Base-by-base conservation (phyloP, 805 yeast species). In the Candida sphagnicola region DNA sequence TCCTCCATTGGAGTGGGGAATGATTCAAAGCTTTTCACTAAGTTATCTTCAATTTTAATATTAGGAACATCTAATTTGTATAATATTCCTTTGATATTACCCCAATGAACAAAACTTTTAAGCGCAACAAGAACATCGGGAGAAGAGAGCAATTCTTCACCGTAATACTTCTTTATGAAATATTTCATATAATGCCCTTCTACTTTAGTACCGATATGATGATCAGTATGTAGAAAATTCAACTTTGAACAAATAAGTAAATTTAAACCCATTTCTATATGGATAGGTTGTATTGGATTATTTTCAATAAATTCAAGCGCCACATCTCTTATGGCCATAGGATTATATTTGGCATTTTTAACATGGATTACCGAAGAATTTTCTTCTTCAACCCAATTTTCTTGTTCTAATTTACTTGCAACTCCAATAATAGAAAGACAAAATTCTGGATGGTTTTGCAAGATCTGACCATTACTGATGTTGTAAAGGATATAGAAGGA, bases 191-290 rank as follows among this genome's bases (percentile, higher is more conserved):
- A 69, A 29, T 49, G 43, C 0, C 79, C 78, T 40, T 74, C 78
- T 15, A 75, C 51, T 37, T 60, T 64, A n/a, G 76, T 71, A 38
- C 76, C 70, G 14, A 72, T 67, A 50, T 70, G 77, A 48, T 76
- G 82, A 49, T 76, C 80, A 1, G 80, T 72, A 43, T 75, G 80
- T 39, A 75, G 60, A 46, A 75, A 76, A 48, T 75, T 73, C 43
- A 75, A 61, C 44, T 73, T 74, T 13, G 77, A 56, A 14, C 75
- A 70, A 21, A 68, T 56, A 42, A 75, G 40, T 13, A 76, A 51
- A 44, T 62, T 58, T 31, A 67, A 53, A 3, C 80, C 80, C 48
- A 57, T 55, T 18, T 48, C 45, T 28, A 75, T 57, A 45, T 75
- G 77, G 4, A 51, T 39, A 1, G 54, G 54, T 1, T 52, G 44